Conservation (phyloP, 139 green algal genomes). For the Haematococcus lacustris region DNA sequence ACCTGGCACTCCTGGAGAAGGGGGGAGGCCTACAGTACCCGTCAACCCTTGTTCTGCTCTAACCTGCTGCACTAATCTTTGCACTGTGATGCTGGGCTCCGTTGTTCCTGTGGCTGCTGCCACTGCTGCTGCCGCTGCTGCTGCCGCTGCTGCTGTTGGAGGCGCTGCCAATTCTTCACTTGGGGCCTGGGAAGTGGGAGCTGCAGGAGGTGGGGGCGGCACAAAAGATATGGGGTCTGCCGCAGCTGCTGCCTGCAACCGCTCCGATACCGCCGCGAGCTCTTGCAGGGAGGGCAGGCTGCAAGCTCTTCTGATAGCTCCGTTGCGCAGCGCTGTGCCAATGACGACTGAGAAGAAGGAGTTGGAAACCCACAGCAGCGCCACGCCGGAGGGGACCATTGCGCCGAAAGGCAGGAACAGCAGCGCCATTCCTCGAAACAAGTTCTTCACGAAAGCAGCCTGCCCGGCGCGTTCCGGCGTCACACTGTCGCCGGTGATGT, state of each 20-base stretch:
- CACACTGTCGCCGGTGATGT: slow-evolving; percentile 32
- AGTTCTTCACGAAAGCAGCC: slow-evolving; percentile 1
- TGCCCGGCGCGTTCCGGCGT: background rate
- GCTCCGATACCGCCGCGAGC: background rate
- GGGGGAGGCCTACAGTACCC: too few species aligned
- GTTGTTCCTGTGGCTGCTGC: too few species aligned
- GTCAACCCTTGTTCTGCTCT: too few species aligned
- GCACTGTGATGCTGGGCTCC: too few species aligned
- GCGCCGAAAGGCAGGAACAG: slow-evolving; percentile 57
- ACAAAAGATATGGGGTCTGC: background rate
- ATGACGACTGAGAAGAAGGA: slow-evolving; percentile 9
- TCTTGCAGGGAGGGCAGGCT: slow-evolving; percentile 15
- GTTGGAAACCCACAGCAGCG: slow-evolving; percentile 36
- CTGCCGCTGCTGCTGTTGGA: too few species aligned
- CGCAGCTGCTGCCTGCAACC: background rate
- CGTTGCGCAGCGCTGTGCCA: background rate
- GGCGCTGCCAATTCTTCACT: background rate
- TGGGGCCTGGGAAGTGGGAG: background rate
- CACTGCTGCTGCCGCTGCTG: too few species aligned
- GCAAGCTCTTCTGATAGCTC: slow-evolving; percentile 2
- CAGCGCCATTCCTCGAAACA: slow-evolving; percentile 6
- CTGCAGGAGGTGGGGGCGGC: background rate
- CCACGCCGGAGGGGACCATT: slow-evolving; percentile 40
- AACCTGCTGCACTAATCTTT: too few species aligned
- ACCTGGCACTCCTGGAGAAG: too few species aligned